Evolutionary conservation across 2,329 filamentous ascomycete species (phyloP), one percentile per base, ranked within the genome.

Genomic region (Diaporthe eres): DNA sequence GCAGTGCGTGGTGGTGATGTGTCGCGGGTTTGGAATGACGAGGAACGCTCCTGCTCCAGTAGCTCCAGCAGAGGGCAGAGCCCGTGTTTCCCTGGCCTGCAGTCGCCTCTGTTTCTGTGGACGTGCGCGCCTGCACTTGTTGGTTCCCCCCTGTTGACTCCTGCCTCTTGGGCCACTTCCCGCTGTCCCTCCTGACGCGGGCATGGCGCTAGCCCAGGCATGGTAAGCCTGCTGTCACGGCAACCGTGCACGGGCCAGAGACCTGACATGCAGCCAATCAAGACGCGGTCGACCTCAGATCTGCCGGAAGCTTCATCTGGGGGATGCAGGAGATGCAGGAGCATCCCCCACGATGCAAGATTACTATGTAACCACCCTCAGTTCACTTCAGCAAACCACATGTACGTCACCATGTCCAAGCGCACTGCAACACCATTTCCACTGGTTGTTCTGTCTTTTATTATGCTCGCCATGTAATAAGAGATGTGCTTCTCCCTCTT

Each of bases 231-330:
- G 79, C 78, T 80, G 78, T 76, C 75, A 79, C 74, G 77, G 79
- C 78, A 80, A 80, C 79, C 78, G 79, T 79, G 78, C 79, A 63
- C 63, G 25, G 44, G 7, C 70, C 71, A 73, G 39, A 19, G 13
- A 22, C 25, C 7, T 31, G 49, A 39, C 73, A 37, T 74, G 53
- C 65, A 42, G 49, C 65, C 65, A 70, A 70, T 70, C 65, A 34
- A 49, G n/a, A 22, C 19, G 15, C 71, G 39, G 71, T 17, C 10
- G 65, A 28, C 49, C 49, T 39, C 65, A 70, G 65, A 70, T 70
- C 65, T 70, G 65, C 65, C 49, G 65, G 63, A 55, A 55, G 31
- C 65, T 55, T 70, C 65, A 70, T 55, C 47, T 53, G 49, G 65
- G 44, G 17, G n/a, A 22, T 39, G 34, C 65, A 55, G 49, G 49